phyloP scores from a whole-genome alignment of 345 rosid species.

The Lagerstroemia speciosa region DNA sequence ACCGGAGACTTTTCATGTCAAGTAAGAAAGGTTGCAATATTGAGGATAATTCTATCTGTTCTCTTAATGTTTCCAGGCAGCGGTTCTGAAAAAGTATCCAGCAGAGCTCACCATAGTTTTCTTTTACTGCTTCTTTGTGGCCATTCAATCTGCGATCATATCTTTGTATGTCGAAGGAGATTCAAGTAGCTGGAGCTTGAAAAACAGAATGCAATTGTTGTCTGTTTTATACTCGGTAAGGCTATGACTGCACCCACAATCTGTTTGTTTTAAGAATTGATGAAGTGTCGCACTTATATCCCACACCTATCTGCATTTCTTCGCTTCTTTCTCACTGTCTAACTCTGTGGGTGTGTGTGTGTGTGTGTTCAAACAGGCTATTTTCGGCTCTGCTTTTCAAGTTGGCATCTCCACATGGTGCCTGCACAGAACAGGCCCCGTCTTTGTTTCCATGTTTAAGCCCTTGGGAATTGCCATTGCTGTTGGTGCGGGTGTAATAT shows the following conservation, averaged over 20 bases:
- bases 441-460: constrained; percentile 63
- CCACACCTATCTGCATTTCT: not conserved
- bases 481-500: constrained; percentile 34
- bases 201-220: constrained; percentile 18
- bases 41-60: not conserved
- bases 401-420: constrained; percentile 52
- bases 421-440: constrained; percentile 50
- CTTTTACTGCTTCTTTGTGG: constrained; percentile 39
- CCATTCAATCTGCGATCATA: constrained; percentile 38
- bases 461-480: constrained; percentile 53
- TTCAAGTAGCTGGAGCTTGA: constrained; percentile 34
- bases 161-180: constrained; percentile 26
- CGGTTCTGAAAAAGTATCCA: constrained; percentile 25
- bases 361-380: not conserved
- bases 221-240: constrained; percentile 38
- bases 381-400: constrained; percentile 34
- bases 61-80: constrained; percentile 11
- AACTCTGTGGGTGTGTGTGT: not conserved
- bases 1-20: not conserved
- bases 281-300: not conserved
- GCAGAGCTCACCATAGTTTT: constrained; percentile 34
- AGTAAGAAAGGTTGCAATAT: not conserved
- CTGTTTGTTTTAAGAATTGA: not conserved
- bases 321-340: not conserved
- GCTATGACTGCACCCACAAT: not conserved